A percentile compares a stretch with the other conserved stretches of the same genome.
phyloP scores from a whole-genome alignment of 139 green algal genomes.

The Volvox africanus region DNA sequence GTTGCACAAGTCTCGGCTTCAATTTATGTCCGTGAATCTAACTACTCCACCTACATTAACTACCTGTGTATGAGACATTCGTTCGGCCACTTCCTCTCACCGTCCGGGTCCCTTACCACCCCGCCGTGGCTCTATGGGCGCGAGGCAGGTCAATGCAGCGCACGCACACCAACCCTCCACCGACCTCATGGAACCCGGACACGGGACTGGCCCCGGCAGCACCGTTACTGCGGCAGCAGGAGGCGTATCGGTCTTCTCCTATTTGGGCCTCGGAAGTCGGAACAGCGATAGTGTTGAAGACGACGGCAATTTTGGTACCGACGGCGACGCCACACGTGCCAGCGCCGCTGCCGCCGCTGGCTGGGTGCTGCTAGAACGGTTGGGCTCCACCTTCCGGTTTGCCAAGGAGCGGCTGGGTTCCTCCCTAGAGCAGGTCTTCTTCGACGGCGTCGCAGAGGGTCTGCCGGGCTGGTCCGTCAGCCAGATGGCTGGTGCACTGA shows the following conservation, averaged over 20 bases:
- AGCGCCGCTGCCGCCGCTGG: neutral
- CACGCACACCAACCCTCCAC: neutral
- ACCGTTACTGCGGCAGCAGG: neutral
- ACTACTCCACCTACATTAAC: no score
- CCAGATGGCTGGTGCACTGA: neutral
- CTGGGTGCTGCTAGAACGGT: neutral
- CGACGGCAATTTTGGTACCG: neutral
- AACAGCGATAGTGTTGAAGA: neutral
- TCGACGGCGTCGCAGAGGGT: constrained; percentile 10
- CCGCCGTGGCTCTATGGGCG: neutral
- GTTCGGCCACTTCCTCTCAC: no score
- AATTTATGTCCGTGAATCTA: no score
- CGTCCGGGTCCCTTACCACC: no score
- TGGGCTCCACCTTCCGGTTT: neutral
- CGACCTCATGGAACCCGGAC: neutral
- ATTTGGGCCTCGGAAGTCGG: neutral
- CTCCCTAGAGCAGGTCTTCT: constrained; percentile 8
- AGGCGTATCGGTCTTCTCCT: constrained; percentile 4
- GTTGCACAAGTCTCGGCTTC: no score
- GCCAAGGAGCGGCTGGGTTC: neutral
- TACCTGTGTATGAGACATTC: no score
- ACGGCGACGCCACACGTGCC: neutral
- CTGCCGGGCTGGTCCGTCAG: neutral
- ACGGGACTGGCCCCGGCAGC: neutral
- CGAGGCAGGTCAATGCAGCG: neutral